Evolutionary conservation across 2,329 filamentous ascomycete genomes (phyloP).

Genomic region (Fusarium sp.): DNA sequence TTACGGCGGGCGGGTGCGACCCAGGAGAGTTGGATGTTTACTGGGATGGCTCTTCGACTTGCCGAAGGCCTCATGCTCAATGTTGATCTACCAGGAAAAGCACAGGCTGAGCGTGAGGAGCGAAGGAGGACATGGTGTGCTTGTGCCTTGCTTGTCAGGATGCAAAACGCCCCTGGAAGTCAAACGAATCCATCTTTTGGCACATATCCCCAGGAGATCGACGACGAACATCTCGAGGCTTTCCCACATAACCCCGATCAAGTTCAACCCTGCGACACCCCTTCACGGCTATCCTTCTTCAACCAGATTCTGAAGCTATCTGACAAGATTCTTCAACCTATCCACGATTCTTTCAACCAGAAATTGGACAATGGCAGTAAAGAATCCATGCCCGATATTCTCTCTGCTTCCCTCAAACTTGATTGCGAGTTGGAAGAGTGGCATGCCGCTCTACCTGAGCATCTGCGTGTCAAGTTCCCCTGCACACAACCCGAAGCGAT

Average conservation of each 20-base stretch:
- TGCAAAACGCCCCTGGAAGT: constrained; percentile 38
- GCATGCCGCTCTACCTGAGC: constrained; percentile 39
- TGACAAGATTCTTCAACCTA: constrained; percentile 38
- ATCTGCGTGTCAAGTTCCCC: constrained; percentile 37
- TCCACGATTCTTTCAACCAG: constrained; percentile 31
- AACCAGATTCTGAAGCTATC: constrained; percentile 41
- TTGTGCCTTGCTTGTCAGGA: constrained; percentile 41
- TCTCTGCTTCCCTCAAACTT: constrained; percentile 35
- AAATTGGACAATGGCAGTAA: constrained; percentile 2
- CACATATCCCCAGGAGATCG: constrained; percentile 39
- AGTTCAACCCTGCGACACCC: constrained; percentile 37
- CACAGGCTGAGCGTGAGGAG: constrained; percentile 42
- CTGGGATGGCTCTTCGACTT: constrained; percentile 44
- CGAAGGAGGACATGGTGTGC: constrained; percentile 47
- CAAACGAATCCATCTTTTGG: constrained; percentile 30
- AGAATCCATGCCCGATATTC: constrained; percentile 18
- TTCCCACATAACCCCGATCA: constrained; percentile 7
- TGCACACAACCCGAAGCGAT: constrained; percentile 35
- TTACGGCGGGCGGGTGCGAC: constrained; percentile 34
- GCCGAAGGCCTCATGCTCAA: constrained; percentile 46
- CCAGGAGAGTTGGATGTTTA: constrained; percentile 46
- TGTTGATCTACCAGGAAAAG: constrained; percentile 41
- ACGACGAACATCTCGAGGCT: constrained; percentile 45
- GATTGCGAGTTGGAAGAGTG: constrained; percentile 44
- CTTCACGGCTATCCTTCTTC: constrained; percentile 45